Percentiles rank a stretch among this genome's conserved stretches.
Conservation (phyloP, 2,329 filamentous ascomycete species). For the Colletotrichum sp. region DNA sequence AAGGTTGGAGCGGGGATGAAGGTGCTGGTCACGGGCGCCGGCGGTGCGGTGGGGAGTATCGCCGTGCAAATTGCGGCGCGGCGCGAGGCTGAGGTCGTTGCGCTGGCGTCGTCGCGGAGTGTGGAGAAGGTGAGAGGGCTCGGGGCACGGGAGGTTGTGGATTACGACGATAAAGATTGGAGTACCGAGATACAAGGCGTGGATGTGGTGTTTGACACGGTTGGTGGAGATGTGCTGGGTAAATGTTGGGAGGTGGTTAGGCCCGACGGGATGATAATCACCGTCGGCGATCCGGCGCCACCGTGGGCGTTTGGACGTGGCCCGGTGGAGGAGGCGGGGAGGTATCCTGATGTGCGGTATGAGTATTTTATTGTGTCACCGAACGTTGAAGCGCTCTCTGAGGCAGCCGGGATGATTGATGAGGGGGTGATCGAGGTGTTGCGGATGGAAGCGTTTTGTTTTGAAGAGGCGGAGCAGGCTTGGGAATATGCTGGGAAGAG, state of each 20-base stretch:
- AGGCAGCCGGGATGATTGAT: conserved; percentile 26
- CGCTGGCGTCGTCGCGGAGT: conserved; percentile 29
- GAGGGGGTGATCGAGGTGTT: background rate
- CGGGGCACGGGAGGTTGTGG: conserved; percentile 27
- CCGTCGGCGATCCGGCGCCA: conserved; percentile 38
- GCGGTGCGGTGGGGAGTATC: conserved; percentile 32
- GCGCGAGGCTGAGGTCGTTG: conserved; percentile 27
- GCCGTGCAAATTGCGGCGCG: conserved; percentile 33
- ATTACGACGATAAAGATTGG: conserved; percentile 30
- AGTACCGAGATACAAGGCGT: conserved; percentile 24
- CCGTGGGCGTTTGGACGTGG: conserved; percentile 32
- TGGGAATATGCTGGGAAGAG: background rate
- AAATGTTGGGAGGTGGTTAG: conserved; percentile 35
- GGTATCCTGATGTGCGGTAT: conserved; percentile 26
- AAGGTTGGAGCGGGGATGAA: conserved; percentile 6
- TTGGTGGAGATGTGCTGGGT: conserved; percentile 29
- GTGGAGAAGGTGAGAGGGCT: conserved; percentile 23
- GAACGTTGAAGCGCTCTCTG: conserved; percentile 20
- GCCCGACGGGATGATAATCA: conserved; percentile 33
- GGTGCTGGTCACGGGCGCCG: conserved; percentile 34
- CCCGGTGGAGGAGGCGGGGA: conserved; percentile 21
- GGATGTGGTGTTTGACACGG: conserved; percentile 36
- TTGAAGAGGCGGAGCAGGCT: background rate
- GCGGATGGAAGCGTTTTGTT: background rate
- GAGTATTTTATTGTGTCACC: conserved; percentile 35